Evolutionary conservation across 129 eudicot genomes (phyloP).

Genomic region (Sambucus nigra): DNA sequence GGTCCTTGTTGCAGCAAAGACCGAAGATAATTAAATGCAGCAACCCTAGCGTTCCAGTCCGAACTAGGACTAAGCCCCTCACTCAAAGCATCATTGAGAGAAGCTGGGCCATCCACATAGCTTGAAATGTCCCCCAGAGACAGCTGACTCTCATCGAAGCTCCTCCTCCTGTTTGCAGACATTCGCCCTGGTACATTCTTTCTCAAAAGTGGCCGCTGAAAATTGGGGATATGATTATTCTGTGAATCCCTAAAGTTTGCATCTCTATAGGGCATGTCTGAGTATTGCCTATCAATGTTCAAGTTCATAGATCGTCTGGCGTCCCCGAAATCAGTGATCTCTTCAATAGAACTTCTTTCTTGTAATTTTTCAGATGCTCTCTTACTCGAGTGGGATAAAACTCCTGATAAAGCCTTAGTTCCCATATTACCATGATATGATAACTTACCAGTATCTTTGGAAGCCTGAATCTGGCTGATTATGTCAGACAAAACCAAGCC

Average conservation of each 20-base stretch:
- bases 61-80: constrained; percentile 78
- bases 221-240: constrained; percentile 55
- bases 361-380: constrained; percentile 60
- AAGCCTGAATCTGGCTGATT: constrained; percentile 86
- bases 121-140: constrained; percentile 61
- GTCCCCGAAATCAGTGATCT: constrained; percentile 42
- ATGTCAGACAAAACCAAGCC: constrained; percentile 66
- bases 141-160: constrained; percentile 86
- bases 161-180: constrained; percentile 67
- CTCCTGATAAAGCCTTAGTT: constrained; percentile 48
- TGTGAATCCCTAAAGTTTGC: constrained; percentile 51
- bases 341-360: constrained; percentile 54
- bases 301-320: constrained; percentile 56
- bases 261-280: constrained; percentile 57
- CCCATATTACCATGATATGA: constrained; percentile 38
- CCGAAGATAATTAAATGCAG: constrained; percentile 83
- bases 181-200: constrained; percentile 62
- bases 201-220: constrained; percentile 79
- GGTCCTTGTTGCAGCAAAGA: constrained; percentile 75
- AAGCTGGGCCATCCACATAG: constrained; percentile 71
- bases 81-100: constrained; percentile 72
- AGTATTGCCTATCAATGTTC: constrained; percentile 55
- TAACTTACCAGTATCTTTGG: constrained; percentile 58
- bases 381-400: constrained; percentile 52
- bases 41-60: constrained; percentile 93